phyloP scores from a whole-genome alignment of 2,329 filamentous ascomycete species.

The Hypoxylon sp. region DNA sequence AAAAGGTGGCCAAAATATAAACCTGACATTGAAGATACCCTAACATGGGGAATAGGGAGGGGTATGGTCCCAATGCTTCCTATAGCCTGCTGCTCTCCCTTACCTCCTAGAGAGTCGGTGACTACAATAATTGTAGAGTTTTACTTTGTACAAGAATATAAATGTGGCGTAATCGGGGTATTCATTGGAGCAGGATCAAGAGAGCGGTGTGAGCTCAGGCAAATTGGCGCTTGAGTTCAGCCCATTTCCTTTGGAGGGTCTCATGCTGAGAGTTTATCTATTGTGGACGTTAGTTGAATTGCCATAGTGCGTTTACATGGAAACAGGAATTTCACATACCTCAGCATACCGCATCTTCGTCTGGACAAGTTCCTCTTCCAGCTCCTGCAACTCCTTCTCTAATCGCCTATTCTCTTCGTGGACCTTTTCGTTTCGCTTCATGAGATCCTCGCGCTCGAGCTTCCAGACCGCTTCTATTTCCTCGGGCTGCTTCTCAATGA shows the following conservation, averaged over 20 bases:
- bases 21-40: conserved; percentile 37
- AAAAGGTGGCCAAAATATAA: conserved; percentile 17
- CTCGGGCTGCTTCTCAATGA: conserved; percentile 90
- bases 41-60: conserved; percentile 1
- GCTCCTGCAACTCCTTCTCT: conserved; percentile 90
- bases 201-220: conserved; percentile 52
- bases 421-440: conserved; percentile 92
- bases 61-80: conserved; percentile 11
- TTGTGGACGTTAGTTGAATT: conserved; percentile 22
- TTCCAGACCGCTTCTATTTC: conserved; percentile 88
- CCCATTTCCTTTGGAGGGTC: conserved; percentile 81
- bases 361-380: conserved; percentile 92
- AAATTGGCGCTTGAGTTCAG: conserved; percentile 76
- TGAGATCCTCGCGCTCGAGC: conserved; percentile 89
- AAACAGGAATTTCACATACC: conserved; percentile 71
- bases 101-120: conserved; percentile 11
- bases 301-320: background rate
- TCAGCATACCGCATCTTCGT: conserved; percentile 97
- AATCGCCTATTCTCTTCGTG: conserved; percentile 92
- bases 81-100: conserved; percentile 11
- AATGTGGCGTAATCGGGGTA: conserved; percentile 17
- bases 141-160: conserved; percentile 43
- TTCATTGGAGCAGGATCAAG: conserved; percentile 14
- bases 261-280: conserved; percentile 81
- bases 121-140: conserved; percentile 36